These are phyloP conservation scores for Lactifluus piperatus DNA, from an alignment of 768 basidiomycete genomes.

Conservation along the genomic window DNA sequence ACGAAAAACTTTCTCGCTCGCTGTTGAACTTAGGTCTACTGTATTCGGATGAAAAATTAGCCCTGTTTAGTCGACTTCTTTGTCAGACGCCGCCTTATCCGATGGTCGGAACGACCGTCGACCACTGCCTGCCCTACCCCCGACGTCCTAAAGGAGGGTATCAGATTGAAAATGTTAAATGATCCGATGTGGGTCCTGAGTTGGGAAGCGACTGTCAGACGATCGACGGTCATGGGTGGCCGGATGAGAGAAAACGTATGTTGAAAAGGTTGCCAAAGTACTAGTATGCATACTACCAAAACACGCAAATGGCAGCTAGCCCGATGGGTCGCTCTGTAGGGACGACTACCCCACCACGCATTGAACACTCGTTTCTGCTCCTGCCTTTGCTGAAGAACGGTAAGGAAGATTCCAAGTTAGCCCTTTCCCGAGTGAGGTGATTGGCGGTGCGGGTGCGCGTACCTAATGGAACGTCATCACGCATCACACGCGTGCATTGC, in stretches of 20 bases:
- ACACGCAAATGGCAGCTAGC: no score
- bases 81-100: no score
- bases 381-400: slow-evolving; percentile 43
- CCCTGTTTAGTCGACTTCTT: no score
- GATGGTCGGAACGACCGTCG: no score
- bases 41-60: no score
- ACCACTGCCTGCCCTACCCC: background rate
- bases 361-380: slow-evolving; percentile 34
- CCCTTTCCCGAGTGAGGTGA: slow-evolving; percentile 31
- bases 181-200: no score
- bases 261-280: no score
- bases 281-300: no score
- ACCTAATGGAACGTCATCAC: background rate
- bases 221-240: background rate
- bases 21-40: no score
- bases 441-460: slow-evolving; percentile 4
- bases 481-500: background rate
- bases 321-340: background rate
- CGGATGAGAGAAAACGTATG: background rate
- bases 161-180: background rate
- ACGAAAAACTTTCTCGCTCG: no score
- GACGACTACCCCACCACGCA: background rate
- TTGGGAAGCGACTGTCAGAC: background rate
- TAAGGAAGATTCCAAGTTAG: slow-evolving; percentile 25
- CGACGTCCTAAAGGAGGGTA: background rate